Base-by-base conservation (phyloP, 352 stramenopile genomes). In the Discostella stelligera region DNA sequence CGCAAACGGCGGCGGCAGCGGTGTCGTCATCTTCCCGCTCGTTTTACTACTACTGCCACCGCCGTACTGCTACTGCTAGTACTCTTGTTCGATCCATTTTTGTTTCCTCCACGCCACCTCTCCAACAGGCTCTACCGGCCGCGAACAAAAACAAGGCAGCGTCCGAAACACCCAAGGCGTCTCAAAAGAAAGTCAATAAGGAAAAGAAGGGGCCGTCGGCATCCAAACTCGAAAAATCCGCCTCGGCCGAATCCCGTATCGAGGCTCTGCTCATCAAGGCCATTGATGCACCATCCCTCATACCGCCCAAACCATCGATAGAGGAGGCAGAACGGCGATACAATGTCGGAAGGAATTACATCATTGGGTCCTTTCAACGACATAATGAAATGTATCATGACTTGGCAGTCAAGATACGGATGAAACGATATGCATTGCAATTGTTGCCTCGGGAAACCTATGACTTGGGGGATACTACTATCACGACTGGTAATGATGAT, bases 321-420 rank as follows among this genome's bases (percentile, higher is more conserved):
- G 88, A 91, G 59, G 88, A 93, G 83, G 82, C 77, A 53, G 62
- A 72, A 56, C 54, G 74, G 20, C 58, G 85, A 44, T 81, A 90
- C 53, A 0, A 81, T 27, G 76, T 92, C 18, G 77, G 77, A 58
- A 74, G 82, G 21, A 87, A 89, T 71, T 88, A 91, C 53, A 83
- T 88, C 11, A 89, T 93, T 70, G 88, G 88, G 32, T 79, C 54
- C 20, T 91, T 87, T 46, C 55, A 85, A 30, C 52, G 76, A 50
- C 85, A 93, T 63, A 93, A 93, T 69, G 73, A 82, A 53, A 44
- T 74, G 1, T 70, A 91, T 63, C 88, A 93, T 53, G 86, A 92
- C 78, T 63, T 93, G 48, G 71, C 79, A 6, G 86, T 84, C 39
- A 91, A 91, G 61, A 70, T 93, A 53, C 68, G 72, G 14, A 79